These are phyloP conservation scores for Brassica juncea DNA, from an alignment of 345 rosid species.

Conservation along the genomic window DNA sequence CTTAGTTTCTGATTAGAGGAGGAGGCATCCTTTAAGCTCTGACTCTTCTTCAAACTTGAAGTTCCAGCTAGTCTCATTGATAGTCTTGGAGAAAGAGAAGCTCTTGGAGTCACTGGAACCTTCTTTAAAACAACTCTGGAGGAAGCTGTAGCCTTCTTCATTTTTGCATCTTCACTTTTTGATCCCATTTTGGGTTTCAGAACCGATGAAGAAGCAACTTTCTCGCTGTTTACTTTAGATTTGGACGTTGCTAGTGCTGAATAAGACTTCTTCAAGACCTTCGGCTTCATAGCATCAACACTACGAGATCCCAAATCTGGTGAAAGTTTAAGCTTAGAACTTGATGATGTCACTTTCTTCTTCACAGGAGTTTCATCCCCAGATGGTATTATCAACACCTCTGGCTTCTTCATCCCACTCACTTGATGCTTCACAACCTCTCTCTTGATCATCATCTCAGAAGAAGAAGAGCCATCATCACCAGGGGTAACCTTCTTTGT, in stretches of 20 bases:
- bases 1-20: slow-evolving; percentile 42
- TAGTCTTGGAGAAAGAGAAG: slow-evolving; percentile 44
- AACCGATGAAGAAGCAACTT: slow-evolving; percentile 20
- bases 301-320: slow-evolving; percentile 32
- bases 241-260: slow-evolving; percentile 26
- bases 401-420: slow-evolving; percentile 21
- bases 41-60: slow-evolving; percentile 46
- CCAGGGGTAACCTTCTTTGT: not conserved
- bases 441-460: slow-evolving; percentile 34
- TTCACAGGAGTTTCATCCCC: slow-evolving; percentile 32
- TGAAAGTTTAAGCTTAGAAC: slow-evolving; percentile 24
- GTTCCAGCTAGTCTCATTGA: slow-evolving; percentile 41
- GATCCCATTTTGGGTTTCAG: slow-evolving; percentile 17
- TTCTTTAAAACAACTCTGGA: slow-evolving; percentile 47
- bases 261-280: slow-evolving; percentile 34
- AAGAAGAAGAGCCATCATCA: slow-evolving; percentile 19
- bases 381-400: slow-evolving; percentile 16
- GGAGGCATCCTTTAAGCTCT: slow-evolving; percentile 43
- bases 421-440: slow-evolving; percentile 31
- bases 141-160: slow-evolving; percentile 27
- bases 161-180: slow-evolving; percentile 32
- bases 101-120: slow-evolving; percentile 41
- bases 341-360: slow-evolving; percentile 34
- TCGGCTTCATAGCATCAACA: slow-evolving; percentile 33
- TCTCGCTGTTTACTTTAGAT: slow-evolving; percentile 12